Conservation (phyloP, 2,329 filamentous ascomycete species). For the Drechslerella coelobrocha region DNA sequence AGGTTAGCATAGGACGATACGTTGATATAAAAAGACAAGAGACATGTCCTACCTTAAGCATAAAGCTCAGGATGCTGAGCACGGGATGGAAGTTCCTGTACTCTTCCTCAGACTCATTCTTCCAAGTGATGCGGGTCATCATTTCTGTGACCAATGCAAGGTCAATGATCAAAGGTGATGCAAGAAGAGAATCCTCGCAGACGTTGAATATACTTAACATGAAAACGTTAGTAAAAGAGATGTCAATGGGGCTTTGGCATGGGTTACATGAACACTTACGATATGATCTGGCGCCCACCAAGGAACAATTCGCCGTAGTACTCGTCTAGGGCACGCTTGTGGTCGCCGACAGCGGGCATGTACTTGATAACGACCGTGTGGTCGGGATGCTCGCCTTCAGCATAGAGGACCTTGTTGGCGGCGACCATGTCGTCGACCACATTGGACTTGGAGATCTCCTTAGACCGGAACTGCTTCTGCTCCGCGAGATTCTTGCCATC, state of each 20-base stretch:
- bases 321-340: conserved; percentile 98
- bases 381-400: conserved; percentile 90
- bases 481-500: conserved; percentile 98
- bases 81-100: conserved; percentile 97
- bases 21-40: conserved; percentile 1
- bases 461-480: conserved; percentile 97
- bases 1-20: conserved; percentile 14
- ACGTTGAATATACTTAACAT: conserved; percentile 85
- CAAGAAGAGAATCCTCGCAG: conserved; percentile 96
- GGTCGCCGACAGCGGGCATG: conserved; percentile 97
- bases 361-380: conserved; percentile 99
- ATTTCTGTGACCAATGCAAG: conserved; percentile 91
- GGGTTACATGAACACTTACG: conserved; percentile 61
- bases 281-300: conserved; percentile 97
- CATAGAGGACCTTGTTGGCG: conserved; percentile 89
- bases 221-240: conserved; percentile 24
- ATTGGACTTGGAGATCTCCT: conserved; percentile 99
- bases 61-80: conserved; percentile 96
- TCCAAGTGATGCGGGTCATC: conserved; percentile 98
- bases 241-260: conserved; percentile 18
- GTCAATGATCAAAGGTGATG: conserved; percentile 96
- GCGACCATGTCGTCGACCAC: conserved; percentile 99
- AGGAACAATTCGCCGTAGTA: conserved; percentile 99
- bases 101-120: conserved; percentile 67
- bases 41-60: conserved; percentile 72